These are phyloP conservation scores for Sugiyamaella paludigena DNA, from an alignment of 1,139 yeast genomes.

Conservation along the genomic window DNA sequence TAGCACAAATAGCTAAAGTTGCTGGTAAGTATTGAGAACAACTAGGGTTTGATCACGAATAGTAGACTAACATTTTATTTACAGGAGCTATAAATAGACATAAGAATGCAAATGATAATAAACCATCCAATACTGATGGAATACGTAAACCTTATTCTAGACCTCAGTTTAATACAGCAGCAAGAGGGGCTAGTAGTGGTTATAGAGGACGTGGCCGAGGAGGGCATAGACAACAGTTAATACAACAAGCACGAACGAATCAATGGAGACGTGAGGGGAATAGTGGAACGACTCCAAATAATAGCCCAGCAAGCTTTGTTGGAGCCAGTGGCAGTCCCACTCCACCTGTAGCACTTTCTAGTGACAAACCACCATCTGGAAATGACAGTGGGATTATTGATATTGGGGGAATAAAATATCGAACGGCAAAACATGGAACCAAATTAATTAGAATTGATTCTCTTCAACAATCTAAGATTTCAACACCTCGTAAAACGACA, in stretches of 20 bases:
- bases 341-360: not conserved
- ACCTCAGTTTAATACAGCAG: not conserved
- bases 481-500: constrained; percentile 28
- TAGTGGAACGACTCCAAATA: constrained; percentile 8
- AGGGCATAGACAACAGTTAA: constrained; percentile 6
- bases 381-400: constrained; percentile 20
- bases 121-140: not conserved
- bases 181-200: constrained; percentile 3
- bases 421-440: constrained; percentile 24
- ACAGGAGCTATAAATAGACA: constrained; percentile 36
- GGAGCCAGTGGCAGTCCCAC: constrained; percentile 4
- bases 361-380: constrained; percentile 5
- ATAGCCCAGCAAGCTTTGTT: not conserved
- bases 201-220: not conserved
- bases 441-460: constrained; percentile 25
- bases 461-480: not conserved
- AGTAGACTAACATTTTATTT: constrained; percentile 7
- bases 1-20: constrained; percentile 31
- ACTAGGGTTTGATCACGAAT: not conserved
- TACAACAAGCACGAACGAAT: constrained; percentile 10
- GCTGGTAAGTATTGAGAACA: no score
- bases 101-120: constrained; percentile 21
- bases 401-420: constrained; percentile 29
- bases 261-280: constrained; percentile 11
- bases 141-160: not conserved